Base-by-base conservation (phyloP, 2,329 filamentous ascomycete genomes). In the Tolypocladium ophioglossoides region DNA sequence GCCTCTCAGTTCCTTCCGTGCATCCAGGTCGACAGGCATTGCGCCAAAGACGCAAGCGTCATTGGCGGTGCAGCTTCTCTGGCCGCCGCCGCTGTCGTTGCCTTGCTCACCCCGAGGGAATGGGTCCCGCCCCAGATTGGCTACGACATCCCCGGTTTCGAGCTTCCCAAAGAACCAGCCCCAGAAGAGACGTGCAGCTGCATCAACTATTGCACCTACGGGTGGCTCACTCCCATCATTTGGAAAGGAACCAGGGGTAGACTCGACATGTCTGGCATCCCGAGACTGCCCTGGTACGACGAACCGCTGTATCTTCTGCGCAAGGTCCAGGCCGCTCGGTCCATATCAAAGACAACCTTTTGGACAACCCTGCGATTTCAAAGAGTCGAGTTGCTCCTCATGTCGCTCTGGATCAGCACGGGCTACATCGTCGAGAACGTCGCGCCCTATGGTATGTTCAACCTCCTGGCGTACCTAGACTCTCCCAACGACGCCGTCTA, bases 161-260 rank as follows among this genome's bases (percentile, higher is more conserved):
- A 68, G 22, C 61, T 66, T 14, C 64, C 66, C n/a, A 59, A 62
- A 22, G 69, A 72, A 51, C 75, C 78, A 7, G 70, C 76, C 2
- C 74, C 71, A 0, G 78, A 81, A 60, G 77, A 81, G 61, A 75
- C 72, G 2, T 78, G 76, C 65, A 79, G 76, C 56, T 80, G 76
- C 76, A 67, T 78, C 53, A 73, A 70, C 51, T 77, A 77, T 58
- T 69, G 76, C 52, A 75, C 74, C 5, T 80, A 76, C 59, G 72
- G 73, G 54, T 80, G 76, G 74, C 65, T 80, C 34, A 77, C 74
- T 3, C 72, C 73, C 27, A 63, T 77, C 47, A 70, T 80, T 51
- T 72, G 76, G 66, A 77, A 71, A 56, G 78, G 77, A 30, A 67
- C 70, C 46, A 70, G 68, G 35, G 67, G 68, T 7, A 67, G 72